These are phyloP conservation scores for Aspergillus pseudoviridinutans DNA, from an alignment of 2,329 filamentous ascomycete genomes.

Conservation along the genomic window DNA sequence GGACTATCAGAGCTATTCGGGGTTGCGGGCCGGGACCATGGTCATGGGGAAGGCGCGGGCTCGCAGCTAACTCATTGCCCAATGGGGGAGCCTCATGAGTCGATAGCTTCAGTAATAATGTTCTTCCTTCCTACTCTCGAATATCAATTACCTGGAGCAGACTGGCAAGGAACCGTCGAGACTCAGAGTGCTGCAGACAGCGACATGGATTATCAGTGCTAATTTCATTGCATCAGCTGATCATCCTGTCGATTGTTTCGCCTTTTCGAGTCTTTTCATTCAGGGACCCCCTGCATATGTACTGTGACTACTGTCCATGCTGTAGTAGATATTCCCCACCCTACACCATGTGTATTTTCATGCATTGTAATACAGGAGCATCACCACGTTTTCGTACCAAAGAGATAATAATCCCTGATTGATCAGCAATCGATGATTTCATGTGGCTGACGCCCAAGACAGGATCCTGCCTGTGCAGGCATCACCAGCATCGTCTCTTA, in stretches of 20 bases:
- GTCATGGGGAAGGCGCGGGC: conserved; percentile 6
- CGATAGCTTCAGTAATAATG: background rate
- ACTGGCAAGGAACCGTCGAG: no score
- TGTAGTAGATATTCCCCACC: background rate
- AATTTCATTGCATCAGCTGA: background rate
- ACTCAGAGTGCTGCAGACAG: background rate
- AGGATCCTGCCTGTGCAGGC: background rate
- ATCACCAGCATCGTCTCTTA: background rate
- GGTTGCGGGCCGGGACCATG: conserved; percentile 9
- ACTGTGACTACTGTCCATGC: background rate
- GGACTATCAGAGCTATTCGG: conserved; percentile 2
- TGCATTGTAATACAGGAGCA: background rate
- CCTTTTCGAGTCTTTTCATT: background rate
- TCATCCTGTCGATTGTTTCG: background rate
- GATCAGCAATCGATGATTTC: background rate
- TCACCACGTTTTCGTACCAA: background rate
- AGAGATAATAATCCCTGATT: background rate
- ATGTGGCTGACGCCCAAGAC: background rate
- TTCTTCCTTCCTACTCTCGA: background rate
- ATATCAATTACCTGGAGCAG: background rate
- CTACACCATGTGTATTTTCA: background rate
- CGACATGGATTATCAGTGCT: background rate
- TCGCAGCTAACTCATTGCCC: background rate
- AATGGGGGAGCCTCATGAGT: background rate
- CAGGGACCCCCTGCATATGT: background rate